Conservation (phyloP, 805 yeast genomes). For the Teunomyces atbi region DNA sequence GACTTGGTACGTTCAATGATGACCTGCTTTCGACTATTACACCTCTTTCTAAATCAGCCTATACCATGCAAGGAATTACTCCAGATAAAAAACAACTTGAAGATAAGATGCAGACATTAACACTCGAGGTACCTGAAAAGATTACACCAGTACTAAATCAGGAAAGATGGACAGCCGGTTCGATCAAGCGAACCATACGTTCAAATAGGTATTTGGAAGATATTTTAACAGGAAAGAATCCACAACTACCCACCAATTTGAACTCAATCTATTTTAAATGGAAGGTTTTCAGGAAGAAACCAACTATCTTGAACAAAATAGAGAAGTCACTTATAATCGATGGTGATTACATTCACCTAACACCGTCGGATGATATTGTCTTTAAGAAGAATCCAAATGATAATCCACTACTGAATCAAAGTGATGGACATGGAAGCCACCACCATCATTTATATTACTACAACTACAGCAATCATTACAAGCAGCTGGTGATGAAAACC, state of each 20-base stretch:
- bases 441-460: slow-evolving; percentile 40
- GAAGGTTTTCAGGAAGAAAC: slow-evolving; percentile 86
- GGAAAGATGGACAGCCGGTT: neutral
- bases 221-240: slow-evolving; percentile 26
- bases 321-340: slow-evolving; percentile 85
- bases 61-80: slow-evolving; percentile 19
- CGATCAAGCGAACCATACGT: slow-evolving; percentile 1
- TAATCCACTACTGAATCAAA: slow-evolving; percentile 22
- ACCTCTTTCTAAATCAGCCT: slow-evolving; percentile 28
- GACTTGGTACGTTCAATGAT: neutral
- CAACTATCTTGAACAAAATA: slow-evolving; percentile 74
- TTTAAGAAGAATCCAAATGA: slow-evolving; percentile 31
- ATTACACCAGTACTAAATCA: neutral
- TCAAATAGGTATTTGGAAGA: slow-evolving; percentile 29
- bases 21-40: neutral
- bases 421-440: slow-evolving; percentile 14
- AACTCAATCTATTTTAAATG: slow-evolving; percentile 74
- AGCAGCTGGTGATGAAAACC: slow-evolving; percentile 78
- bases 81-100: slow-evolving; percentile 22
- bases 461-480: slow-evolving; percentile 39
- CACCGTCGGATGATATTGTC: slow-evolving; percentile 77
- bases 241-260: slow-evolving; percentile 32
- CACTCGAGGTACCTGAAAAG: neutral
- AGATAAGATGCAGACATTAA: slow-evolving; percentile 13
- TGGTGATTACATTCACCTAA: slow-evolving; percentile 88